Percentiles rank a stretch among this genome's conserved stretches.
phyloP scores from a whole-genome alignment of 805 yeast genomes.

The Wickerhamomyces silvicola region DNA sequence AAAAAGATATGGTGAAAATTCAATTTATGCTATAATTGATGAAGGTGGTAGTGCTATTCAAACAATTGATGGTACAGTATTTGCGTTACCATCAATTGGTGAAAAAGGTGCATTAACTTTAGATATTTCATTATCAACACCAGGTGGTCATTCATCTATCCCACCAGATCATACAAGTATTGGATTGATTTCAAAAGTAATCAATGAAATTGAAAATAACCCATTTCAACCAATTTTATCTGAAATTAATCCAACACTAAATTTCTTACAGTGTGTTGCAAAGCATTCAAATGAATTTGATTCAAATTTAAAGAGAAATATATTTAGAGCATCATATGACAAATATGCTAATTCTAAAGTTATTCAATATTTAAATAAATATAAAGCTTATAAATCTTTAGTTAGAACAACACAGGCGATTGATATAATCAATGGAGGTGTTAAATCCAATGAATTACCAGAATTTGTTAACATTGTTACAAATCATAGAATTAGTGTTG shows the following conservation, averaged over 20 bases:
- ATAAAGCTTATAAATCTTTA: constrained; percentile 38
- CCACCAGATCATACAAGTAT: constrained; percentile 73
- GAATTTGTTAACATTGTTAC: constrained; percentile 43
- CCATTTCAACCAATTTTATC: constrained; percentile 43
- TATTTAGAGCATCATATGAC: constrained; percentile 30
- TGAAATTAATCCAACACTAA: constrained; percentile 47
- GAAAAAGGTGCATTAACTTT: constrained; percentile 54
- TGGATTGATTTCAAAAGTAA: constrained; percentile 55
- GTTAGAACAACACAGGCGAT: constrained; percentile 35
- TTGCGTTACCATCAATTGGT: constrained; percentile 42
- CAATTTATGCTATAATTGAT: constrained; percentile 57
- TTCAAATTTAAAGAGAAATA: constrained; percentile 19
- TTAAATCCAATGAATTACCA: constrained; percentile 63
- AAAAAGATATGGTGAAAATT: constrained; percentile 50
- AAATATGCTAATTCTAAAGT: constrained; percentile 31
- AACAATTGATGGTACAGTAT: constrained; percentile 31
- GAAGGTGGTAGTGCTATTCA: constrained; percentile 41
- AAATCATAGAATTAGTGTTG: constrained; percentile 54
- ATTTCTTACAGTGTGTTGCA: constrained; percentile 56
- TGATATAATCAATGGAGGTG: constrained; percentile 47
- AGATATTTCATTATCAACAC: constrained; percentile 43
- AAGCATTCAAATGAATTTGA: constrained; percentile 30
- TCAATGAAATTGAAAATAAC: constrained; percentile 46
- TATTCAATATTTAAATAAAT: constrained; percentile 27
- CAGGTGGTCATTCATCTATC: constrained; percentile 69